Base-by-base conservation (phyloP, 768 basidiomycete species). In the Serendipita vermifera region DNA sequence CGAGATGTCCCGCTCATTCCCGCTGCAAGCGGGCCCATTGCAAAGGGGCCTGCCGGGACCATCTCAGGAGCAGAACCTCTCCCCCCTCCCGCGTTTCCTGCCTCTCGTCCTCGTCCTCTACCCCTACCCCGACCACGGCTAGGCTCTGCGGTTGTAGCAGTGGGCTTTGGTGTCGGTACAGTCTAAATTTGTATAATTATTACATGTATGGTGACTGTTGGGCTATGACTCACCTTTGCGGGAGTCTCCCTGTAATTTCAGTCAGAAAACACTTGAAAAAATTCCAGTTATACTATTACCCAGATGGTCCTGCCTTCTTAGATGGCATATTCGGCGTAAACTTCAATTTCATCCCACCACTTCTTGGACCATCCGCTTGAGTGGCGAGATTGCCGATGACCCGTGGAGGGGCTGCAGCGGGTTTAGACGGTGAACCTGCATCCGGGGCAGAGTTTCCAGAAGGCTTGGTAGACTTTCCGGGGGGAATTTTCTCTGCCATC, bases 1-100 rank as follows among this genome's bases (percentile, higher is more conserved):
- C 29, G 56, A 14, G 31, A 15, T 26, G 31, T 14, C 11, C 29
- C 24, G 15, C 24, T 15, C 27, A 56, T 41, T 15, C 27, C 55
- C 9, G 51, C 54, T 32, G 56, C 51, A 24, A 39, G 54, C 6
- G 32, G 56, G n/a, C 46, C 46, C 46, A 51, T 51, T n/a, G 46
- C 46, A 29, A 51, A 51, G 5, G 46, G 46, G 17, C 46, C 46
- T 29, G 27, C 46, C n/a, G 46, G 46, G 31, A 51, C 46, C 46
- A 51, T 51, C n/a, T 14, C 46, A 9, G 46, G 46, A 29, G 7
- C 46, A 9, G n/a, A 9, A 5, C 46, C 46, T 26, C 46, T 20
- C 29, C 46, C 46, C n/a, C 22, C 11, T 51, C 46, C 46, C 31
- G 39, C 15, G 26, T 41, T 26, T 20, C 15, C 11, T 24, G 9